A percentile compares a stretch with the other conserved stretches of the same genome.
phyloP scores from a whole-genome alignment of 2,329 filamentous ascomycete genomes.

The Pseudodiploospora longispora region DNA sequence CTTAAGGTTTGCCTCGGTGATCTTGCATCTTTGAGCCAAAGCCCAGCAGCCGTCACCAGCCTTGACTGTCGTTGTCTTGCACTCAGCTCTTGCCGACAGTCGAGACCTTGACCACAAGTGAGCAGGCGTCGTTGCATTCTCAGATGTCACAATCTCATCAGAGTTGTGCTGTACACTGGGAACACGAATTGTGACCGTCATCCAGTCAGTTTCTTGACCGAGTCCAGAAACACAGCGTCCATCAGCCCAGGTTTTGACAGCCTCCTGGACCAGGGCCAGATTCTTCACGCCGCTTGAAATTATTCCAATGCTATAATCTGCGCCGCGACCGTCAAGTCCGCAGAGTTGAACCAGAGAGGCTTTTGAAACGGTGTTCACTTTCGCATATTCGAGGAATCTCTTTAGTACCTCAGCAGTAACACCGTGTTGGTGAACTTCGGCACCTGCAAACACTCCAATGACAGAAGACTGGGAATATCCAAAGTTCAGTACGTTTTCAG shows the following conservation, averaged over 20 bases:
- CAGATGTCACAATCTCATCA: too few relatives aligned
- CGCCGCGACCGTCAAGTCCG: constrained; percentile 13
- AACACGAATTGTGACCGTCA: constrained; percentile 12
- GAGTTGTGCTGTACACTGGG: constrained; percentile 5
- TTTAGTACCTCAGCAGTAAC: constrained; percentile 10
- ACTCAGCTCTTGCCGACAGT: constrained; percentile 11
- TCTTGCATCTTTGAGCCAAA: constrained; percentile 24
- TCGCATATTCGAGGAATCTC: constrained; percentile 9
- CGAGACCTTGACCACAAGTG: constrained; percentile 4
- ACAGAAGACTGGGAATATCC: constrained; percentile 9
- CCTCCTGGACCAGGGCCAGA: constrained; percentile 19
- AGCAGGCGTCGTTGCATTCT: constrained; percentile 6
- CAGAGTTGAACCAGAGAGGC: constrained; percentile 21
- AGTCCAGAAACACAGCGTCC: constrained; percentile 14
- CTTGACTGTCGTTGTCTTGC: constrained; percentile 12
- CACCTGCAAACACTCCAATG: constrained; percentile 14
- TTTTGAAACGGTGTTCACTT: constrained; percentile 7
- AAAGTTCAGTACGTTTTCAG: constrained; percentile 9
- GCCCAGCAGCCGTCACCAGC: constrained; percentile 22
- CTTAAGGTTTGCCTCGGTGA: constrained; percentile 19
- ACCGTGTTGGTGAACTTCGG: constrained; percentile 15
- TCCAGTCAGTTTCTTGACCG: constrained; percentile 10
- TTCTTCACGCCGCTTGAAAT: constrained; percentile 16
- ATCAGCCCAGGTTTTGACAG: constrained; percentile 15
- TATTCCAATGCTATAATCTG: constrained; percentile 21